Evolutionary conservation across 257 asterid genomes (phyloP), one percentile per base, ranked within the genome.

Genomic region (Linaria vulgaris): DNA sequence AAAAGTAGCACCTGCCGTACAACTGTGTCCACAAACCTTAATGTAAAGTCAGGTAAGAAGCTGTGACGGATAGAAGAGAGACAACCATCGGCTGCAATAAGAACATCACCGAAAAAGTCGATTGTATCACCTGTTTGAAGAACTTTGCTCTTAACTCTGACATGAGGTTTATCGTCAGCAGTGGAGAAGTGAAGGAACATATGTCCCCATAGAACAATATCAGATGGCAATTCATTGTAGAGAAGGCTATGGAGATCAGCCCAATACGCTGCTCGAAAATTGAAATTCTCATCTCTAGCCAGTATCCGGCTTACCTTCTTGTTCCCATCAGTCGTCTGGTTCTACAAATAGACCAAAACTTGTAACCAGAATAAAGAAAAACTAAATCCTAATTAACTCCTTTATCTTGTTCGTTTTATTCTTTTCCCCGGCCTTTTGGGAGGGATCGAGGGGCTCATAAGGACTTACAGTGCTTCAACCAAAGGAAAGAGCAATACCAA

Each of bases 1-100:
- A 37, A 16, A 55, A 57, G 5, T 4, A 67, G 19, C 13, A 67
- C 22, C 19, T 17, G 19, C 44, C 23, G n/a, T 13, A n/a, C 30
- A 24, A 9, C 52, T 64, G 58, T 11, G 24, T 59, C 41, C 19
- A 70, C 78, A 61, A 25, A 86, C 98, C 98, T 86, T 67, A 91
- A 56, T 66, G 83, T 85, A 63, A 78, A 77, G 69, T 73, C 76
- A 0, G 96, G 97, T 51, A 78, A 34, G 77, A 91, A 88, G 49
- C 19, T 38, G 67, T 75, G 79, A 15, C 97, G 75, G 41, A 88
- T 79, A 9, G 87, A 79, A 68, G 96, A 88, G 68, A 80, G 87
- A 61, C 95, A 86, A 48, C 98, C 98, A 77, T 91, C 98, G 31
- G 96, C 96, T 70, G 95, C 96, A 53, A 88, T 63, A 51, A 91